These are phyloP conservation scores for Penicillium goetzii DNA, from an alignment of 495 filamentous ascomycete genomes.

Conservation along the genomic window DNA sequence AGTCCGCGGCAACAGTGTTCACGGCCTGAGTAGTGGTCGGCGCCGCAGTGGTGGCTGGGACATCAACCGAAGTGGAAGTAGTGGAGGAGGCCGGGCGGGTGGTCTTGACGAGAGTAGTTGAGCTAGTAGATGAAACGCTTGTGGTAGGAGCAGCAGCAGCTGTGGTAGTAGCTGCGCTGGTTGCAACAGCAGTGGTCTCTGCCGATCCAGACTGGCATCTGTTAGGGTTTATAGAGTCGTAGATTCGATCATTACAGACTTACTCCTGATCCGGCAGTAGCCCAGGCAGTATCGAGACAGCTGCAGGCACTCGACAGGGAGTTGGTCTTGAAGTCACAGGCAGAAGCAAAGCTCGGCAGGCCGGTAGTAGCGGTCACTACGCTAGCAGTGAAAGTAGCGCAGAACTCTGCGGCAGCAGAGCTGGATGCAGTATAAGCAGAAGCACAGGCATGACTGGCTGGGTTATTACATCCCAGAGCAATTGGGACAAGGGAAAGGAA, in stretches of 20 bases:
- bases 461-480: conserved; percentile 35
- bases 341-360: conserved; percentile 30
- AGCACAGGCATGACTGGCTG: conserved; percentile 34
- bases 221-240: not conserved
- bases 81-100: conserved; percentile 12
- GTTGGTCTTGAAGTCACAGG: conserved; percentile 31
- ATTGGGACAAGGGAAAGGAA: conserved; percentile 34
- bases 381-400: conserved; percentile 36
- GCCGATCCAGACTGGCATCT: not conserved
- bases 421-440: conserved; percentile 36
- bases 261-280: conserved; percentile 18
- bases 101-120: conserved; percentile 22
- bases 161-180: conserved; percentile 12
- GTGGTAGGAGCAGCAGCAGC: conserved; percentile 7
- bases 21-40: conserved; percentile 21
- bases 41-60: conserved; percentile 12
- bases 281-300: conserved; percentile 33
- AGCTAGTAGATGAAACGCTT: conserved; percentile 17
- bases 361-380: conserved; percentile 32
- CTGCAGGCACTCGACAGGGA: conserved; percentile 39
- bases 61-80: conserved; percentile 1
- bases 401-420: conserved; percentile 32
- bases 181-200: conserved; percentile 9
- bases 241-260: not conserved
- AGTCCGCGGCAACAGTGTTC: conserved; percentile 11